Evolutionary conservation across 192 early-diverging fungal species (phyloP), one percentile per base, ranked within the genome.

Genomic region (Lunasporangiospora selenospora): DNA sequence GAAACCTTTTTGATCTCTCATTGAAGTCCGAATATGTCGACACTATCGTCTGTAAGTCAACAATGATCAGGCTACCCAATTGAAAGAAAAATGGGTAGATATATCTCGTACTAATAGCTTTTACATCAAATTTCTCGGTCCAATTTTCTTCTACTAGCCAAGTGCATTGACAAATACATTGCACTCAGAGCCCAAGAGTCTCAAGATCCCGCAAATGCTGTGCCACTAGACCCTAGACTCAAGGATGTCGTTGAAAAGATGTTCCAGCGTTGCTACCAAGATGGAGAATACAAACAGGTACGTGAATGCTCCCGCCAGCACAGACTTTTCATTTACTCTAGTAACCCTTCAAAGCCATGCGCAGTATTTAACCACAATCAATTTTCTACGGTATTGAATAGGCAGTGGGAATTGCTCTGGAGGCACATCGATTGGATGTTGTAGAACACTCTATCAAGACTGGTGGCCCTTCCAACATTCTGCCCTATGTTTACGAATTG

Each of bases 101-200:
- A 46, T 32, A 26, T 40, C 32, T 24, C 10, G 2, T n/a, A 15
- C 19, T 21, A 21, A 19, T 29, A 15, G 9, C 21, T 34, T n/a
- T 31, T 50, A 26, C 24, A 52, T 21, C 10, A 24, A 29, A 15
- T 24, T 65, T 39, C 65, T 58, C 10, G 63, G 13, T 63, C 13
- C 24, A 12, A 21, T 21, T 27, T 0, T 47, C 37, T 62, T 32
- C 30, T 30, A 76, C 5, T 75, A 95, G 93, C 92, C 23, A 92
- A 93, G 76, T 90, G 90, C 51, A 93, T 98, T 36, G 97, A 99
- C 77, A 93, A 92, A 71, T 99, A 99, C 75, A 98, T 99, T 61
- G 76, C 78, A 29, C 79, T 92, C 49, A 83, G 93, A 64, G 65
- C 67, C 23, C 46, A 76, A 53, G 67, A 85, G 26, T 62, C 63